Base-by-base conservation (phyloP, 306 rosid genomes). In the Crotalaria pallida region DNA sequence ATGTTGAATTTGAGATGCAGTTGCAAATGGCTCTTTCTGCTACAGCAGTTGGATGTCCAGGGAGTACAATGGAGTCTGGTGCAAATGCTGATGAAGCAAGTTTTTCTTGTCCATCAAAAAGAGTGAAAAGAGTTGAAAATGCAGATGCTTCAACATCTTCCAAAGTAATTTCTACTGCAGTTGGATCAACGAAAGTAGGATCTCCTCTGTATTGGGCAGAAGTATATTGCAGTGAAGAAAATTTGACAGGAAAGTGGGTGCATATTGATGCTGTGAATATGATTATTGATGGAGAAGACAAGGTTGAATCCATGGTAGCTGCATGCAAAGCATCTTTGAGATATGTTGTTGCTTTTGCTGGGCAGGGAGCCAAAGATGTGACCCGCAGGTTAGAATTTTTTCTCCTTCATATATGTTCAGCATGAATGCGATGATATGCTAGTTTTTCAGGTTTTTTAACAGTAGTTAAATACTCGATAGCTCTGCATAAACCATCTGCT, bases 361-460 rank as follows among this genome's bases (percentile, higher is more conserved):
- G 98, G 77, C 85, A 83, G 59, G 98, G 98, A 24, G 97, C 96
- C 63, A 94, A 94, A 87, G 98, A 94, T 47, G 96, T 94, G 84
- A 94, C 98, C 33, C 90, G 92, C 88, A 94, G 97, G 98, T 94
- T 59, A 76, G 74, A 77, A 77, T 74, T 19, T 56, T 67, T 72
- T 56, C 57, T 69, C 76, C 34, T 62, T 66, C 57, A 18, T 70
- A 34, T 49, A 33, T 50, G 31, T 48, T 68, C 58, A 12, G 18
- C 57, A 43, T 40, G 72, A 48, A 48, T 55, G 56, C 41, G 3
- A 36, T 63, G 61, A 60, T 43, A 36, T 63, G 61, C 53, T 43
- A 68, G 10, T 44, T 36, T 49, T 33, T 65, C 66, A 55, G 29
- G 65, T 61, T 53, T 52, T 33, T 38, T 16, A 45, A 26, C 21